phyloP scores from a whole-genome alignment of 2,329 filamentous ascomycete genomes.

The Sporothrix luriei region DNA sequence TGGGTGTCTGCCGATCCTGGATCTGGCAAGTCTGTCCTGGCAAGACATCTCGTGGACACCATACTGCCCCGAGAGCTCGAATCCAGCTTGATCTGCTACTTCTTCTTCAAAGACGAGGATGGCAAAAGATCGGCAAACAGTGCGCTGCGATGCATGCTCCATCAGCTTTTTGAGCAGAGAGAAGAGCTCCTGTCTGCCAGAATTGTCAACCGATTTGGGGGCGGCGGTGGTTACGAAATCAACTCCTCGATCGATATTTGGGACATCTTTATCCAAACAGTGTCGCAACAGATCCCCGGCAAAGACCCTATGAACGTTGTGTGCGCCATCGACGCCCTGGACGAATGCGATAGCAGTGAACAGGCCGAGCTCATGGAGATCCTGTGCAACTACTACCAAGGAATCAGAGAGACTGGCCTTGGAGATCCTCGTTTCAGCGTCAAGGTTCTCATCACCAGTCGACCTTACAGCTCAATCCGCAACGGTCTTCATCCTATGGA shows the following conservation, averaged over 20 bases:
- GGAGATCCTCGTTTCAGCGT: background rate
- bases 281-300: background rate
- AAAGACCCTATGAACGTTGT: background rate
- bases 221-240: background rate
- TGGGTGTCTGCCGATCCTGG: background rate
- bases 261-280: background rate
- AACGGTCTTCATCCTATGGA: background rate
- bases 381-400: background rate
- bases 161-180: background rate
- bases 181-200: background rate
- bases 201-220: background rate
- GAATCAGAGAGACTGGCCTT: too few species aligned
- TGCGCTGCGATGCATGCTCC: background rate
- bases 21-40: background rate
- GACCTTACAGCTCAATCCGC: background rate
- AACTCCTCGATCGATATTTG: background rate
- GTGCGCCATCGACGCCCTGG: background rate
- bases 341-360: background rate
- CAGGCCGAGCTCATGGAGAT: background rate
- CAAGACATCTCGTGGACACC: background rate
- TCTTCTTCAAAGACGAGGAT: background rate
- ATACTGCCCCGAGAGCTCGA: background rate
- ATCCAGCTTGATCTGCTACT: background rate
- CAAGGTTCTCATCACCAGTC: constrained; percentile 4
- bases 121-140: background rate